Evolutionary conservation across 768 basidiomycete species (phyloP).

Genomic region (Hypholoma fasciculare): DNA sequence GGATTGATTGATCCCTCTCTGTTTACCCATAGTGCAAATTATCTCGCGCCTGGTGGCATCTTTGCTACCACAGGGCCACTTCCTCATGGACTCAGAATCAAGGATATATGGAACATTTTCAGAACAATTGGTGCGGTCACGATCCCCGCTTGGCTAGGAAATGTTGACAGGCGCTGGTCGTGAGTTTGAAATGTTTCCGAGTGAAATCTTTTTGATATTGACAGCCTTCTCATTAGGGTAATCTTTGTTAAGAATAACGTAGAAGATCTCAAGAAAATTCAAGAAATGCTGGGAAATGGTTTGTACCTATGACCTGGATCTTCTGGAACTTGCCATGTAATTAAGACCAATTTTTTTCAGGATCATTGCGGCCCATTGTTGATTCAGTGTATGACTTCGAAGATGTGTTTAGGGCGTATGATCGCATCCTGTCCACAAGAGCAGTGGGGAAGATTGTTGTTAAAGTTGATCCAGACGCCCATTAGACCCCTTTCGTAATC

Average conservation of each 20-base stretch:
- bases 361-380: slow-evolving; percentile 51
- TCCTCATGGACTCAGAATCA: slow-evolving; percentile 25
- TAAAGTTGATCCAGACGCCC: slow-evolving; percentile 32
- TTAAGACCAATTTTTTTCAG: slow-evolving; percentile 21
- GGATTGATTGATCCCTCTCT: slow-evolving; percentile 49
- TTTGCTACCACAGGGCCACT: slow-evolving; percentile 56
- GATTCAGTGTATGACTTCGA: slow-evolving; percentile 62
- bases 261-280: slow-evolving; percentile 34
- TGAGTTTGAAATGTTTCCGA: slow-evolving; percentile 22
- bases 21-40: slow-evolving; percentile 50
- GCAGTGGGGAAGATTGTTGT: slow-evolving; percentile 72
- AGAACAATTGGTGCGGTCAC: slow-evolving; percentile 33
- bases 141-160: slow-evolving; percentile 54
- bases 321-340: not conserved
- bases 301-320: not conserved
- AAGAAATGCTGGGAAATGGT: slow-evolving; percentile 44
- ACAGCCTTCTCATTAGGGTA: slow-evolving; percentile 24
- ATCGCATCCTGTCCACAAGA: slow-evolving; percentile 51
- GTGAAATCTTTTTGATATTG: not conserved
- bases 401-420: slow-evolving; percentile 62
- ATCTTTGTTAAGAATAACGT: slow-evolving; percentile 25
- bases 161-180: slow-evolving; percentile 46
- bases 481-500: too few relatives aligned
- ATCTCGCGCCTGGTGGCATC: slow-evolving; percentile 51
- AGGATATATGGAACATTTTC: slow-evolving; percentile 33